Evolutionary conservation across 169 alveolate genomes (phyloP).

Genomic region (Cryptosporidium baileyi): DNA sequence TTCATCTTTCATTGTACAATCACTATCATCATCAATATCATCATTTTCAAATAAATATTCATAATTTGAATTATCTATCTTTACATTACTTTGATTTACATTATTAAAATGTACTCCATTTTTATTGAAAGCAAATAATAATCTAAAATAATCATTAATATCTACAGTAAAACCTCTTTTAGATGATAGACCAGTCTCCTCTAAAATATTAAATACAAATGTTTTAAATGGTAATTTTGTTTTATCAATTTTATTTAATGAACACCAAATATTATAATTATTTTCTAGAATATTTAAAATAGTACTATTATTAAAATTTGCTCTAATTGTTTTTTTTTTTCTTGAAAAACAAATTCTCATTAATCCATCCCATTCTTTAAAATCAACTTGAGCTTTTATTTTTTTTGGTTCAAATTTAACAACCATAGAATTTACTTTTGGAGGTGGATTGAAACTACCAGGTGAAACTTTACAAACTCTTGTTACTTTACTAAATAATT

Average conservation of each 20-base stretch:
- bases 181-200: conserved; percentile 77
- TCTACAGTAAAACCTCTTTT: conserved; percentile 86
- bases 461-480: conserved; percentile 94
- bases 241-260: conserved; percentile 80
- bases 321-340: conserved; percentile 95
- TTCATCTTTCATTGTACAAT: neutral
- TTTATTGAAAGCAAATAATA: conserved; percentile 86
- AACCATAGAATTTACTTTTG: conserved; percentile 98
- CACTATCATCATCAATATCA: neutral
- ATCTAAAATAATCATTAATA: conserved; percentile 84
- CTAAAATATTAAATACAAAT: conserved; percentile 74
- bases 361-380: conserved; percentile 98
- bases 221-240: conserved; percentile 48
- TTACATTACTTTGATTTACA: neutral
- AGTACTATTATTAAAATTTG: conserved; percentile 92
- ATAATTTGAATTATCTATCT: neutral
- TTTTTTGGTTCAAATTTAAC: conserved; percentile 95
- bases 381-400: conserved; percentile 81
- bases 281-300: conserved; percentile 90
- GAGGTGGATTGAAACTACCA: conserved; percentile 99
- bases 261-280: conserved; percentile 89
- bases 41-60: conserved; percentile 8
- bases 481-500: conserved; percentile 85
- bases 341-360: conserved; percentile 95
- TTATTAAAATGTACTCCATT: conserved; percentile 85